Evolutionary conservation across 495 filamentous ascomycete species (phyloP), one percentile per base, ranked within the genome.

Genomic region (Pyronema domesticum): DNA sequence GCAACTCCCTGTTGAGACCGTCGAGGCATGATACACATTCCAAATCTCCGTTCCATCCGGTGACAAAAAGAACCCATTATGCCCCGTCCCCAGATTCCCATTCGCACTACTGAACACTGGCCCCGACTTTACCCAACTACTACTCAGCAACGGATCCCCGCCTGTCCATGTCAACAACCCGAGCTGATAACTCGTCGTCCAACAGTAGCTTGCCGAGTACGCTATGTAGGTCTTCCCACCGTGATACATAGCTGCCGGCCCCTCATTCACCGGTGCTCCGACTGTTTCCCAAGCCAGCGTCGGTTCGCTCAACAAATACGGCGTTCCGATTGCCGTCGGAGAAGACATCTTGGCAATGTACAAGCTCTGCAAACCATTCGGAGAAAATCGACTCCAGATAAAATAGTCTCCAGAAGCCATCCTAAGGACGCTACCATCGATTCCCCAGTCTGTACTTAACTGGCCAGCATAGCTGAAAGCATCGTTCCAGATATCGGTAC

Each of bases 191-290:
- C 72, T 65, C 1, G 66, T 55, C 0, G 73, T 76, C 71, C 72
- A 73, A 67, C 74, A 77, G 51, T 68, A 68, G 51, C 68, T 71
- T n/a, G 74, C 75, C 1, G 71, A 73, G 62, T 71, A 79, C 1
- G 68, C 65, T 37, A 79, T 23, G 44, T 73, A 75, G 11, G 71
- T 71, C 35, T 66, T 68, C 7, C 72, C 74, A 53, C 66, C 66
- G n/a, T 67, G 67, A 54, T 66, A 73, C 39, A 68, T 59, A 55
- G 72, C 71, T 8, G 71, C 71, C 37, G 77, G 72, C 11, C 77
- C 77, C 50, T 78, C 78, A 48, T 77, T 77, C 23, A 78, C 73
- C 14, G 73, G 71, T 9, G 73, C 71, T 1, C 70, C 69, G 13
- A 73, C 72, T 0, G 66, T 69, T 53, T 78, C 75, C 69, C 73